Evolutionary conservation across 129 eudicot genomes (phyloP), one percentile per base, ranked within the genome.

Genomic region (Smallanthus sonchifolius): DNA sequence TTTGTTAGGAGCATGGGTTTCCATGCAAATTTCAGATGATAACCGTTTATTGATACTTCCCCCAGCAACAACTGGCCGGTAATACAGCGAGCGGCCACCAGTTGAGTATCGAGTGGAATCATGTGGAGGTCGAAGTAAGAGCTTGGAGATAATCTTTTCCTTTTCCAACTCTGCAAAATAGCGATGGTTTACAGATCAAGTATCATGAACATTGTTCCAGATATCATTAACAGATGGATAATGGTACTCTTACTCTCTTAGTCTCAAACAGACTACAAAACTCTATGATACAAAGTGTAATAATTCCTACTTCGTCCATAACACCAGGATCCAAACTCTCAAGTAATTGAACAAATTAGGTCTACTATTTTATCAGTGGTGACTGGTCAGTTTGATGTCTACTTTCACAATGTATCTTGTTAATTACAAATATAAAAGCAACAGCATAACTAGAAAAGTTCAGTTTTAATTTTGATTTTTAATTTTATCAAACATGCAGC

Each of bases 71-170:
- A 70, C 81, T 49, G 80, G 77, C 69, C 68, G 84, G 47, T 67
- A 65, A 59, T 79, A 81, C 39, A 73, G 69, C 43, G 84, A 81
- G 77, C 24, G 73, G 6, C 56, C 64, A 79, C 84, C 81, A 45
- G 65, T 65, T 60, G 90, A 60, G 69, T 77, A 79, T 62, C 86
- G 81, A 66, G 77, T 64, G 6, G 67, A 39, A 39, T 76, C 80
- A 68, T 73, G 84, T 30, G 90, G 82, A 67, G 73, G 79, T 32
- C 75, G 96, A 78, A 79, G 76, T 45, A 90, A 82, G 66, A 88
- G 83, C 74, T 86, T 85, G 15, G 91, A 84, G 32, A 90, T 90
- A 76, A 90, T 82, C 65, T 86, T 86, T 81, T 87, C 96, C 67
- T 86, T 87, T 70, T 84, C 85, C 80, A 87, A 56, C 76, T 74